Evolutionary conservation across 2,329 filamentous ascomycete genomes (phyloP).

Genomic region (Bipolaris victoriae): DNA sequence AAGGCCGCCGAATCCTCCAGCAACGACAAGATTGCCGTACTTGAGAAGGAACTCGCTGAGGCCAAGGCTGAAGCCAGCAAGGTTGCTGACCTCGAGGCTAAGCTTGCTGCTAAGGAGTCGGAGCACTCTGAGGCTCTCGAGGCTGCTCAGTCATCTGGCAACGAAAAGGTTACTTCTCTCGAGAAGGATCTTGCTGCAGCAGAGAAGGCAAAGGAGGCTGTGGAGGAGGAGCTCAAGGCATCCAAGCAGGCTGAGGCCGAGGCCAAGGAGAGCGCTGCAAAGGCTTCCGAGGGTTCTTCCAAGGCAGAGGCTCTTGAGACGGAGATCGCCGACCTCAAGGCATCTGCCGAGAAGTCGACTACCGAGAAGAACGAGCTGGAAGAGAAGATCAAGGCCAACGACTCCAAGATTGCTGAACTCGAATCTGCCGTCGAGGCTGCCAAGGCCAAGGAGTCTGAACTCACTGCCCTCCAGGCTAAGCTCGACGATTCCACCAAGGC

Average conservation of each 20-base stretch:
- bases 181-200: slow-evolving; percentile 34
- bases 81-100: slow-evolving; percentile 34
- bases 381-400: slow-evolving; percentile 33
- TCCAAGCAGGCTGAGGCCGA: slow-evolving; percentile 24
- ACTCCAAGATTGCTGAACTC: slow-evolving; percentile 32
- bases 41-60: slow-evolving; percentile 30
- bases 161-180: slow-evolving; percentile 35
- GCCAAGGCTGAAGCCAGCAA: slow-evolving; percentile 34
- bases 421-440: slow-evolving; percentile 26
- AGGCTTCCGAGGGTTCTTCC: slow-evolving; percentile 22
- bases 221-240: slow-evolving; percentile 30
- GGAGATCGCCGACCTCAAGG: slow-evolving; percentile 33
- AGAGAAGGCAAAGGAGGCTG: slow-evolving; percentile 26
- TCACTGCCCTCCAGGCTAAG: slow-evolving; percentile 27
- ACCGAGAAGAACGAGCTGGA: slow-evolving; percentile 30
- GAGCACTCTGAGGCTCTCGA: slow-evolving; percentile 32
- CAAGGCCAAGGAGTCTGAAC: slow-evolving; percentile 25
- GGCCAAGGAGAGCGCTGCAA: slow-evolving; percentile 24
- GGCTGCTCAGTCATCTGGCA: slow-evolving; percentile 29
- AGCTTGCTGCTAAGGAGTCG: slow-evolving; percentile 30
- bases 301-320: slow-evolving; percentile 24
- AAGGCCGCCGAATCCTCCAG: slow-evolving; percentile 24
- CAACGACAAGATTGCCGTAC: slow-evolving; percentile 13
- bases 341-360: slow-evolving; percentile 28
- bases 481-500: slow-evolving; percentile 23